Evolutionary conservation across 1,139 yeast species (phyloP), one percentile per base, ranked within the genome.

Genomic region (Taphrina pruni): DNA sequence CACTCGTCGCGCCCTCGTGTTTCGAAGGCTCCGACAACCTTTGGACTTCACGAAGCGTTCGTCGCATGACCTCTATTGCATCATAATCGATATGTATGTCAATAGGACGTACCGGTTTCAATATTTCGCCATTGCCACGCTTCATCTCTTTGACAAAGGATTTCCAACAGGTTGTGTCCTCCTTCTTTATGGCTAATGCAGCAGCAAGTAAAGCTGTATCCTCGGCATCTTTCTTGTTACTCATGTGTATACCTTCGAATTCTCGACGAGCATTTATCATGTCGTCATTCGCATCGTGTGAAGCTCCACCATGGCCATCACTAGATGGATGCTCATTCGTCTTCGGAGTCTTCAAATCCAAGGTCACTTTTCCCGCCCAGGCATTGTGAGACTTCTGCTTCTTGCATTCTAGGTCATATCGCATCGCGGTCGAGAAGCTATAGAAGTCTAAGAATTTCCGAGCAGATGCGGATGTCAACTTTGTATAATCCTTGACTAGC

Each of bases 51-150:
- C 56, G 61, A 7, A 64, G 7, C 12, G 69, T 41, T 11, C 41
- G 32, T 11, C 51, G 64, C 69, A 65, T 57, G 11, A n/a, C 43
- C 14, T 46, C 39, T 8, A 50, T 50, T 8, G 69, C 69, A 8
- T 57, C 52, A 43, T 36, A 48, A 41, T 57, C 58, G 48, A 60
- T 36, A 64, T 60, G 39, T n/a, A 62, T 21, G 36, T 56, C 70
- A 36, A 72, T 67, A 6, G 73, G 72, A 8, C 48, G 32, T 32
- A 72, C 17, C 14, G 46, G 66, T 48, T 62, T 61, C 45, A 73
- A 56, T n/a, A 72, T 50, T 21, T 55, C 65, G 26, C 74, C 74
- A 58, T 70, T 67, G 11, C 72, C 72, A n/a, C 66, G 62, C 45
- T 66, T 43, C 50, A 71, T 60, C n/a, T 65, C 69, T 21, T 32